phyloP scores from a whole-genome alignment of 177 flowering plant genomes.

The Vitis hybrid region DNA sequence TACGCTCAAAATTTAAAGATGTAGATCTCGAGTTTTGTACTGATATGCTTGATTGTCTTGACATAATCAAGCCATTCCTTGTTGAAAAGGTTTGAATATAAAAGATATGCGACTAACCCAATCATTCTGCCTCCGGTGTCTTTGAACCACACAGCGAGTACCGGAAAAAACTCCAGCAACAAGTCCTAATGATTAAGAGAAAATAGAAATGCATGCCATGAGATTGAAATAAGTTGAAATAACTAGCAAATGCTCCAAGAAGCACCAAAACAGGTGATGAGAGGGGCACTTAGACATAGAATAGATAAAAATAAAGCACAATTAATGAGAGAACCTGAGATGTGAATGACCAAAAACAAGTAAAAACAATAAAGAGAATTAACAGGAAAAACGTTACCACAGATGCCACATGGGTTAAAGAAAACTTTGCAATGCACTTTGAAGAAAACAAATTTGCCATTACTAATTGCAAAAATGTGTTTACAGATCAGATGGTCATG shows the following conservation, averaged over 20 bases:
- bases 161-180: slow-evolving; percentile 65
- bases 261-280: neutral
- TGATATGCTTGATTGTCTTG: neutral
- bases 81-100: neutral
- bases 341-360: neutral
- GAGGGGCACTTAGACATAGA: neutral
- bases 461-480: too few relatives aligned
- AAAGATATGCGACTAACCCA: slow-evolving; percentile 48
- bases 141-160: slow-evolving; percentile 67
- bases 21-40: too few relatives aligned
- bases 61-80: neutral
- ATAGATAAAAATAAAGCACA: neutral
- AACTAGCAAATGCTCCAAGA: neutral
- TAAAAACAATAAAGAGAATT: neutral
- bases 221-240: neutral
- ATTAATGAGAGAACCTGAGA: neutral
- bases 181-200: slow-evolving; percentile 38
- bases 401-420: too few relatives aligned
- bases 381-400: too few relatives aligned
- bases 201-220: neutral
- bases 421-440: too few relatives aligned
- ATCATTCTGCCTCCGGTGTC: slow-evolving; percentile 57
- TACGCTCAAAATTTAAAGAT: neutral
- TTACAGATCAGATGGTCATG: too few relatives aligned
- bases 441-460: too few relatives aligned